A percentile compares a stretch with the other conserved stretches of the same genome.
Conservation (phyloP, 768 basidiomycete genomes). For the Boletus reticuloceps region DNA sequence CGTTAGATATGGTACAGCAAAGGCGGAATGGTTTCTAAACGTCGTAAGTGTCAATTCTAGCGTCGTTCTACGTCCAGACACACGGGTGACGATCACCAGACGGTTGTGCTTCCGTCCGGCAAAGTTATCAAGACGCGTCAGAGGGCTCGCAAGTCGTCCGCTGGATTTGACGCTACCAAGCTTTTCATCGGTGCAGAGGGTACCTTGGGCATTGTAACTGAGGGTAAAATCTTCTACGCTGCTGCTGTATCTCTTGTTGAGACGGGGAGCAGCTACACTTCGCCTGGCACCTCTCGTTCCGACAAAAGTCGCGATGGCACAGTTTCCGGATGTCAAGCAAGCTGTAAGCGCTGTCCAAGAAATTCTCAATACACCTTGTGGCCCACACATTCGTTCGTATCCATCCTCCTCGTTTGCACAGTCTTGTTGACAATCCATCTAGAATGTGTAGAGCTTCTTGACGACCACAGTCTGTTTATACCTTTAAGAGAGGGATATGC, state of each 20-base stretch:
- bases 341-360: conserved; percentile 84
- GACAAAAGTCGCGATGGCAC: conserved; percentile 83
- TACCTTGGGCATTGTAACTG: conserved; percentile 86
- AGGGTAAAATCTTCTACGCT: conserved; percentile 42
- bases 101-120: conserved; percentile 80
- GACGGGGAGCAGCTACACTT: conserved; percentile 58
- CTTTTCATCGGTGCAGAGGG: conserved; percentile 90
- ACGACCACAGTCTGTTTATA: conserved; percentile 55
- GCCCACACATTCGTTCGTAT: conserved; percentile 68
- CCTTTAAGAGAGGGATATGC: background rate
- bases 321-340: conserved; percentile 74
- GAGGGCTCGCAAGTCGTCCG: conserved; percentile 78
- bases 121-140: conserved; percentile 85
- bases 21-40: conserved; percentile 85
- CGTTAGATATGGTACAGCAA: conserved; percentile 84
- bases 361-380: conserved; percentile 65
- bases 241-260: background rate
- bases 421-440: background rate
- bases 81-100: conserved; percentile 39
- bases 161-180: conserved; percentile 86
- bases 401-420: background rate
- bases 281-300: conserved; percentile 79
- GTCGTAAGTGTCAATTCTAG: conserved; percentile 43
- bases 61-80: background rate
- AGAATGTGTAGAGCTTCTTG: conserved; percentile 90